phyloP scores from a whole-genome alignment of 2,329 filamentous ascomycete species.

The Aspergillus puulaauensis region DNA sequence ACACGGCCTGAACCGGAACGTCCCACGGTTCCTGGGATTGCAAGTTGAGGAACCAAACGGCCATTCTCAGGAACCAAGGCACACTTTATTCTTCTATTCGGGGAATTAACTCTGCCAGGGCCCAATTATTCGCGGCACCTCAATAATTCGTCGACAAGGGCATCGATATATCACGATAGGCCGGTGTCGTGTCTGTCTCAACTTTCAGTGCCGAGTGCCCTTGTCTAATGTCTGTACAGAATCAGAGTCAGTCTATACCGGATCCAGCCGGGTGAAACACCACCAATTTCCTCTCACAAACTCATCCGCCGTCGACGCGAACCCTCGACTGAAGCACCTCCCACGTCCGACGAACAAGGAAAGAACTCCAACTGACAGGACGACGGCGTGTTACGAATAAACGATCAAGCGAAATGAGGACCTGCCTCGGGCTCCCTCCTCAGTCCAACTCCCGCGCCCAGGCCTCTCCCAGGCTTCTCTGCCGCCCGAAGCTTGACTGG shows the following conservation, averaged over 20 bases:
- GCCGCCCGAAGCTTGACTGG: background rate
- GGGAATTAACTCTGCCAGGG: background rate
- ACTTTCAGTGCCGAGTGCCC: background rate
- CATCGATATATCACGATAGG: background rate
- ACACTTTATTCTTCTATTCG: background rate
- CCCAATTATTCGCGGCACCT: background rate
- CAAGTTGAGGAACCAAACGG: background rate
- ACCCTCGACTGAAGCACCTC: background rate
- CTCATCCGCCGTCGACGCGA: background rate
- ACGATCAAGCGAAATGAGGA: constrained; percentile 2
- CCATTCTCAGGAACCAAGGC: background rate
- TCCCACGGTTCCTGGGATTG: background rate
- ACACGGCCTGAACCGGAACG: background rate
- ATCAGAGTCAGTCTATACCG: background rate
- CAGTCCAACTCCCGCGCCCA: background rate
- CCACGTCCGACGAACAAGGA: background rate
- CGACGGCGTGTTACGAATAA: background rate
- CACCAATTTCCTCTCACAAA: background rate
- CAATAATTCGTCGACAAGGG: background rate
- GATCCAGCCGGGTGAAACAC: constrained; percentile 2
- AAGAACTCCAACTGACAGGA: background rate
- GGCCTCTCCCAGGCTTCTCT: background rate
- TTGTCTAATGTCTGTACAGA: background rate
- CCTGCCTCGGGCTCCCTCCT: background rate
- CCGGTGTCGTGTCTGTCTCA: too few relatives aligned